phyloP scores from a whole-genome alignment of 176 grass and related monocot genomes.

The Aegilops tauschii region DNA sequence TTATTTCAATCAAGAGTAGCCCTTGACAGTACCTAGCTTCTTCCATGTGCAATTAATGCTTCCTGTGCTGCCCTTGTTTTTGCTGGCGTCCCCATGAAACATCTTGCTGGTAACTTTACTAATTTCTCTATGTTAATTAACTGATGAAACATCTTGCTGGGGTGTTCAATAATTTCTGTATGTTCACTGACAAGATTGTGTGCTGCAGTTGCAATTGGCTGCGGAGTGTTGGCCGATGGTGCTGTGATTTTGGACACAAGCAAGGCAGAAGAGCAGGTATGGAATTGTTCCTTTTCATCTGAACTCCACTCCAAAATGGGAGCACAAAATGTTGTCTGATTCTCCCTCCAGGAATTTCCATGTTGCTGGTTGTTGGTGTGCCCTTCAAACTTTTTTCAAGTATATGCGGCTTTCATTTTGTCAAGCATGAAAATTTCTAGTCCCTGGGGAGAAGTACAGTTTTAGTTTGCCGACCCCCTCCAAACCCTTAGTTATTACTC shows the following conservation, averaged over 20 bases:
- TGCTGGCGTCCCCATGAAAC: conserved; percentile 82
- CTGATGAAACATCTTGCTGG: conserved; percentile 51
- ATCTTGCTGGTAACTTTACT: conserved; percentile 73
- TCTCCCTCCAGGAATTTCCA: neutral
- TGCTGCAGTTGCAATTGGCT: conserved; percentile 76
- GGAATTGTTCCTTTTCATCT: neutral
- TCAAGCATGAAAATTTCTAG: neutral
- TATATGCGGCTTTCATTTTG: neutral
- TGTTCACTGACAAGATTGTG: conserved; percentile 25
- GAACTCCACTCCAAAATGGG: neutral
- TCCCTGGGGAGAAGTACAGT: neutral
- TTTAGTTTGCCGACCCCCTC: neutral
- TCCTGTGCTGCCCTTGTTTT: conserved; percentile 75
- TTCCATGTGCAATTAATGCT: conserved; percentile 95
- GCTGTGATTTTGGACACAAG: conserved; percentile 71
- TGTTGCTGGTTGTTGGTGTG: neutral
- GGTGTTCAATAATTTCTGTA: conserved; percentile 29
- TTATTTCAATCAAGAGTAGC: conserved; percentile 8
- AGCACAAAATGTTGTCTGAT: neutral
- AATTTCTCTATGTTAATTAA: neutral
- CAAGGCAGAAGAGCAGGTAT: conserved; percentile 83
- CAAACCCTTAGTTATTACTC: no score
- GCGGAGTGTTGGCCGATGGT: conserved; percentile 63
- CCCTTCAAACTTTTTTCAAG: neutral
- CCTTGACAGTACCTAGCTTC: conserved; percentile 76